Evolutionary conservation across 352 stramenopile genomes (phyloP).

Genomic region (Paralagenidium karlingii): DNA sequence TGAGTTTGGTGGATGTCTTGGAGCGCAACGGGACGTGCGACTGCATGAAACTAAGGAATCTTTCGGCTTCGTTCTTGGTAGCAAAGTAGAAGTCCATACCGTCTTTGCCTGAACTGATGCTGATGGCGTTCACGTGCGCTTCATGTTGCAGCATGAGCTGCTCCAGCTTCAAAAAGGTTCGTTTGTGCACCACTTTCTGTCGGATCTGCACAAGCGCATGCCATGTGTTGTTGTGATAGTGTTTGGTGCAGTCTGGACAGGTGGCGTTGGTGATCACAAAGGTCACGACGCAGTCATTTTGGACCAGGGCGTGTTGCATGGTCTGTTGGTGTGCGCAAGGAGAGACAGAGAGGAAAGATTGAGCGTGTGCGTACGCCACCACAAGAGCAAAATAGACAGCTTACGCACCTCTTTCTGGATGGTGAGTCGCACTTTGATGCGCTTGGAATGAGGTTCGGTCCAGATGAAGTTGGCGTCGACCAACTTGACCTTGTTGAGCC

Average conservation of each 20-base stretch:
- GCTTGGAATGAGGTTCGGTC: slow-evolving; percentile 74
- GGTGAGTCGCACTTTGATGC: slow-evolving; percentile 57
- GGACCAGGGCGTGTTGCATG: slow-evolving; percentile 48
- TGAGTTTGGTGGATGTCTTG: slow-evolving; percentile 59
- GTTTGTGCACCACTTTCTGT: slow-evolving; percentile 62
- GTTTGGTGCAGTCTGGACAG: slow-evolving; percentile 60
- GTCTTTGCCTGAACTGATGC: slow-evolving; percentile 49
- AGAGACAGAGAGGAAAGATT: too few species aligned
- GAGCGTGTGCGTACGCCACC: too few species aligned
- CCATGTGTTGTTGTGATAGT: slow-evolving; percentile 62
- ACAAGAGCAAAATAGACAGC: background rate
- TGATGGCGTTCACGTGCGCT: slow-evolving; percentile 44
- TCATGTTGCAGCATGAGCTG: slow-evolving; percentile 67
- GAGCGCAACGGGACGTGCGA: slow-evolving; percentile 49
- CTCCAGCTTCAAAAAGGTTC: slow-evolving; percentile 56
- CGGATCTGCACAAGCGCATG: slow-evolving; percentile 59
- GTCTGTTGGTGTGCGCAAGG: too few species aligned
- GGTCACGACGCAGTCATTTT: slow-evolving; percentile 51
- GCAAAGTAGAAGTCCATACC: slow-evolving; percentile 76
- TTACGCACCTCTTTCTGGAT: slow-evolving; percentile 64
- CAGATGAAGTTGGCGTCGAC: slow-evolving; percentile 71
- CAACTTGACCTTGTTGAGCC: slow-evolving; percentile 53
- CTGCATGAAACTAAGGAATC: slow-evolving; percentile 49
- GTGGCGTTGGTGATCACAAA: slow-evolving; percentile 49
- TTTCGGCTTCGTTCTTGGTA: slow-evolving; percentile 31